These are phyloP conservation scores for Adansonia digitata DNA, from an alignment of 345 rosid genomes.

Conservation along the genomic window DNA sequence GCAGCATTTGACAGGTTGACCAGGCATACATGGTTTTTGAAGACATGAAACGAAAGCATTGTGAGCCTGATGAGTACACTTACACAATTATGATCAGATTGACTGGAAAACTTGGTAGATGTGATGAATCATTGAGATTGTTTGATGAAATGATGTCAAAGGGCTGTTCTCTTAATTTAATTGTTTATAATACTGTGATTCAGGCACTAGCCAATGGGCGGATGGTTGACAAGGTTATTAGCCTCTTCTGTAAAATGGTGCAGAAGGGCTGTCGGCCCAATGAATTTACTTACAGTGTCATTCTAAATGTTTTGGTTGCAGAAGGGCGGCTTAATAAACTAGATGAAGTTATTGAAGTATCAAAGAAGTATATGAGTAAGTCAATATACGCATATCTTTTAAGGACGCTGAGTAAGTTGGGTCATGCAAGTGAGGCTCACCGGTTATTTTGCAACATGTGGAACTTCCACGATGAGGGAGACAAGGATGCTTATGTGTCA, in stretches of 20 bases:
- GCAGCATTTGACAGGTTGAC: constrained; percentile 66
- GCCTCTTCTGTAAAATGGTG: constrained; percentile 72
- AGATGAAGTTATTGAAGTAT: constrained; percentile 57
- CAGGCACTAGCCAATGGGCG: constrained; percentile 60
- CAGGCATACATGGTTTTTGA: constrained; percentile 64
- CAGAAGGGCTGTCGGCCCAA: constrained; percentile 53
- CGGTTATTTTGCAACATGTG: constrained; percentile 86
- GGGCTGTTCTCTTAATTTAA: constrained; percentile 46
- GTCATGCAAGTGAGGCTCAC: constrained; percentile 83
- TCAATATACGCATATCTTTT: constrained; percentile 75
- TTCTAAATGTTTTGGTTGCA: constrained; percentile 53
- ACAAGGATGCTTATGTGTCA: constrained; percentile 57
- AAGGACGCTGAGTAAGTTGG: constrained; percentile 60
- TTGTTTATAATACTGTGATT: constrained; percentile 75
- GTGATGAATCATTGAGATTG: constrained; percentile 44
- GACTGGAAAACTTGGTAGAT: constrained; percentile 66
- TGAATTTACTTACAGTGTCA: constrained; percentile 60
- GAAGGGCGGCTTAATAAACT: constrained; percentile 63
- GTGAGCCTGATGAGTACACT: constrained; percentile 70
- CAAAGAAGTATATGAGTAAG: constrained; percentile 45
- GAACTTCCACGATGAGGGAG: constrained; percentile 74
- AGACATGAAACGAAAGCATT: constrained; percentile 67
- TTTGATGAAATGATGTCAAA: constrained; percentile 68
- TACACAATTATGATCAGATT: constrained; percentile 86
- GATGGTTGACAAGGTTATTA: constrained; percentile 67